These are phyloP conservation scores for Ophiostoma sp. DNA, from an alignment of 2,329 filamentous ascomycete genomes.

Conservation along the genomic window DNA sequence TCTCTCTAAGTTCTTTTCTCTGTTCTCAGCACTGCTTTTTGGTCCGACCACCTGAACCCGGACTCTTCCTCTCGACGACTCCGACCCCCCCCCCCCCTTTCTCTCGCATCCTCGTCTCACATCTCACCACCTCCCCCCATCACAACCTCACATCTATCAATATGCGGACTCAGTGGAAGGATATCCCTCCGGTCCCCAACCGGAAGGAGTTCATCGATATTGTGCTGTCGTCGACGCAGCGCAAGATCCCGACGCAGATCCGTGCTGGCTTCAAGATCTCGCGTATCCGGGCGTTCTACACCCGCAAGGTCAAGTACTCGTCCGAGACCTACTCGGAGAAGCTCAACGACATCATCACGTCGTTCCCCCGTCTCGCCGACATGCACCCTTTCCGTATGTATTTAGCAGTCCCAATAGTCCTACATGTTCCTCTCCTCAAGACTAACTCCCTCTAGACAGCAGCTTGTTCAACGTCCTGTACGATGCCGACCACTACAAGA, in stretches of 20 bases:
- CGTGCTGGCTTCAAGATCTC: conserved; percentile 92
- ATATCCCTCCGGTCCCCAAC: conserved; percentile 83
- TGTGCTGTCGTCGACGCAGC: conserved; percentile 87
- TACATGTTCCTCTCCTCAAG: neutral
- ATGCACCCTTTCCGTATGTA: conserved; percentile 84
- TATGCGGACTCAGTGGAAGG: conserved; percentile 47
- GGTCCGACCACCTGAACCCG: neutral
- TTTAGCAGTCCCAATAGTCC: too few species aligned
- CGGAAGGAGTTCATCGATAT: conserved; percentile 97
- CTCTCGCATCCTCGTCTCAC: too few species aligned
- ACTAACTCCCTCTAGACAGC: conserved; percentile 38
- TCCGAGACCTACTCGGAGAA: conserved; percentile 83
- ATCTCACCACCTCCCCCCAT: neutral
- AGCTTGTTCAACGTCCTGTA: conserved; percentile 95
- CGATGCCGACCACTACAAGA: conserved; percentile 96
- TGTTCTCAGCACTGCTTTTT: neutral
- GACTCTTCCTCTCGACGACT: neutral
- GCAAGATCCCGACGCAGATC: conserved; percentile 83
- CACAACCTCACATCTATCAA: neutral
- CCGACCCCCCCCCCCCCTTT: neutral
- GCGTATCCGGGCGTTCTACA: conserved; percentile 90
- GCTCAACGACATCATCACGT: conserved; percentile 81
- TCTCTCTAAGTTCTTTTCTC: neutral
- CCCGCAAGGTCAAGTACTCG: conserved; percentile 96
- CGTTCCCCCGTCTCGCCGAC: conserved; percentile 86